These are phyloP conservation scores for Taphrina betulina DNA, from an alignment of 1,139 yeast species.

Conservation along the genomic window DNA sequence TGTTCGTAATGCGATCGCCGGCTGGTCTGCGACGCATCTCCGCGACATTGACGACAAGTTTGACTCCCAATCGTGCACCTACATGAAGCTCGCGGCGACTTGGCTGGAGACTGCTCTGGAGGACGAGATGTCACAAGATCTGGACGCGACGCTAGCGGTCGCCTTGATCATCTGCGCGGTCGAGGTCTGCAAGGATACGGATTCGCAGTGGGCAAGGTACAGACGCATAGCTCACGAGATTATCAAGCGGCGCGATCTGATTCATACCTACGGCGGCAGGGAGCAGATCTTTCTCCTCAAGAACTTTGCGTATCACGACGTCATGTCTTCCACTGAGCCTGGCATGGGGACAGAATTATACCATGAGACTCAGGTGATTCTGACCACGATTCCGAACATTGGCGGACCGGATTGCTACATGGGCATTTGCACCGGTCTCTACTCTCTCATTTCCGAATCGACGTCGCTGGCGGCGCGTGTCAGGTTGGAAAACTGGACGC, in stretches of 20 bases:
- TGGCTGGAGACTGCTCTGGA: background rate
- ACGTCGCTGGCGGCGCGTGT: background rate
- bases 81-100: background rate
- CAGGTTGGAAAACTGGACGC: background rate
- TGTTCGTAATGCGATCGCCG: background rate
- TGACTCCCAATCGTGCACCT: background rate
- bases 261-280: background rate
- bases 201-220: background rate
- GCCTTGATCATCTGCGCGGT: slow-evolving; percentile 7
- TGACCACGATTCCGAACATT: background rate
- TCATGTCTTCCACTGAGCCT: background rate
- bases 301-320: slow-evolving; percentile 6
- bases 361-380: background rate
- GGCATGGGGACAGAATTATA: background rate
- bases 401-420: slow-evolving; percentile 3
- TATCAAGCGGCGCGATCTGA: background rate
- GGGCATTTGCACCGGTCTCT: background rate
- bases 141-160: background rate
- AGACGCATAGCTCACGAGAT: background rate
- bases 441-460: background rate
- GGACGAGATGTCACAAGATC: background rate
- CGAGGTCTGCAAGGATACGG: slow-evolving; percentile 4
- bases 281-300: background rate
- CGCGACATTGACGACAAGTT: slow-evolving; percentile 6
- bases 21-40: slow-evolving; percentile 5